Evolutionary conservation across 495 filamentous ascomycete genomes (phyloP).

Genomic region (Bacidia rubella): DNA sequence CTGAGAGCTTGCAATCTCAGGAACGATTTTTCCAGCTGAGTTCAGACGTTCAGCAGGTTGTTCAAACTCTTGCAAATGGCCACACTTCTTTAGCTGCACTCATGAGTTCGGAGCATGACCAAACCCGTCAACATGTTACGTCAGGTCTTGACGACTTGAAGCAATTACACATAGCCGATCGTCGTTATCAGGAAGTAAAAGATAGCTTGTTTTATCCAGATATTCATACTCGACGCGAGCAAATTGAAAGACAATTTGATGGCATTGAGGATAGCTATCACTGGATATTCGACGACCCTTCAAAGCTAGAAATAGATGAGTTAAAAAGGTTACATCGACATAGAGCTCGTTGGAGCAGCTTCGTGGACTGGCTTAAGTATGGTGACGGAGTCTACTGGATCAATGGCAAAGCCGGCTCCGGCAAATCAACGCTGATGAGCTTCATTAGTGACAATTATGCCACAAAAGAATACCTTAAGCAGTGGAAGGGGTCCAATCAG

Average conservation of each 20-base stretch:
- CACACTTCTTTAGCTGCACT: background rate
- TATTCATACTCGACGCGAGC: conserved; percentile 2
- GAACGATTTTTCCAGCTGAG: background rate
- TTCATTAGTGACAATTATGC: conserved; percentile 13
- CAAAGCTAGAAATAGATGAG: background rate
- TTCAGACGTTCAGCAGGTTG: background rate
- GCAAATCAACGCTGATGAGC: conserved; percentile 37
- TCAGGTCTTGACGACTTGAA: background rate
- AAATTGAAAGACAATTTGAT: conserved; percentile 4
- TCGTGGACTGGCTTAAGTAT: conserved; percentile 22
- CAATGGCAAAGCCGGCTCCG: conserved; percentile 30
- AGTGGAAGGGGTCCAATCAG: conserved; percentile 22
- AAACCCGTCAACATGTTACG: background rate
- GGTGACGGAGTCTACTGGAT: conserved; percentile 26
- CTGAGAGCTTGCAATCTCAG: background rate
- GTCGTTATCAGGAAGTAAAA: conserved; percentile 1
- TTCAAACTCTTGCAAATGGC: background rate
- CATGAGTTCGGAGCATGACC: background rate
- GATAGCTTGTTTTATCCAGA: conserved; percentile 6
- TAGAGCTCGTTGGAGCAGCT: conserved; percentile 9
- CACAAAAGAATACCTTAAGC: conserved; percentile 12
- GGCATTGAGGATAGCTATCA: conserved; percentile 7
- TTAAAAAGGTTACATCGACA: no score
- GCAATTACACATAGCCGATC: background rate
- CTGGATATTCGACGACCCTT: conserved; percentile 7